These are phyloP conservation scores for Jackrogersella multiformis DNA, from an alignment of 495 filamentous ascomycete genomes.

Conservation along the genomic window DNA sequence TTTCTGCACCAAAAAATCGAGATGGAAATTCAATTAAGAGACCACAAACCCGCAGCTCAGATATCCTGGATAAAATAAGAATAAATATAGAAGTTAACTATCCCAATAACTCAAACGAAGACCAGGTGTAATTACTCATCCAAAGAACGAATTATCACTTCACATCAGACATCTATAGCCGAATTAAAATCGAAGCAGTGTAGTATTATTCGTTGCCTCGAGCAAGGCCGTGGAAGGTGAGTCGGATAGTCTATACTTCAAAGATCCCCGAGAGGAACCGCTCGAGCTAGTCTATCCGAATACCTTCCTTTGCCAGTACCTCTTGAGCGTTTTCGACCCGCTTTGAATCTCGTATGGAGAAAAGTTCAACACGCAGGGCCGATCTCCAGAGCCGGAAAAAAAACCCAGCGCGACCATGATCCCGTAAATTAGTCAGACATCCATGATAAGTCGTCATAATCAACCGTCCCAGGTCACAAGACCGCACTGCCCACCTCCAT, in stretches of 20 bases:
- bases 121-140: not conserved
- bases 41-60: too few species aligned
- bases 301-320: slow-evolving; percentile 10
- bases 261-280: slow-evolving; percentile 14
- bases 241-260: slow-evolving; percentile 5
- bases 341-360: not conserved
- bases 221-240: slow-evolving; percentile 6
- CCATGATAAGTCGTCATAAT: slow-evolving; percentile 26
- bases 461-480: slow-evolving; percentile 19
- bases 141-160: not conserved
- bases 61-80: too few species aligned
- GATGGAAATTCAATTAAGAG: too few species aligned
- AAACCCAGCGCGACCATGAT: slow-evolving; percentile 20
- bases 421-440: slow-evolving; percentile 17
- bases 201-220: slow-evolving; percentile 30
- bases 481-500: slow-evolving; percentile 8
- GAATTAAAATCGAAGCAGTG: slow-evolving; percentile 25
- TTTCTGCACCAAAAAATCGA: too few species aligned
- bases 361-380: not conserved
- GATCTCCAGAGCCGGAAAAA: slow-evolving; percentile 11
- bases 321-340: slow-evolving; percentile 6
- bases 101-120: not conserved
- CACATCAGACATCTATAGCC: not conserved
- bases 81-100: not conserved
- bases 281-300: slow-evolving; percentile 11